phyloP scores from a whole-genome alignment of 1,139 yeast genomes.

The Yamadazyma dushanensis region DNA sequence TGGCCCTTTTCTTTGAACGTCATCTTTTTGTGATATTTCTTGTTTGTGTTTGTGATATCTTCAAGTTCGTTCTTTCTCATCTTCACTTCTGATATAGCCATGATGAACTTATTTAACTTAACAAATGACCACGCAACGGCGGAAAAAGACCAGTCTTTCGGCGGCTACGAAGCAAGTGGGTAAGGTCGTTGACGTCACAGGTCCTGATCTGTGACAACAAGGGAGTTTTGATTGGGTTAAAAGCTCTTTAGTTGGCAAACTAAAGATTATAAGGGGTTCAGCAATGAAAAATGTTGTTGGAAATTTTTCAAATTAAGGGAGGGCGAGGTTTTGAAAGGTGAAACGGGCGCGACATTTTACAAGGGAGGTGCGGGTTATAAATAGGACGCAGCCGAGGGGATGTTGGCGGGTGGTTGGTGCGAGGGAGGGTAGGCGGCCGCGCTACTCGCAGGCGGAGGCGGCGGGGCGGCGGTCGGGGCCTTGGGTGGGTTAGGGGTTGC shows the following conservation, averaged over 20 bases:
- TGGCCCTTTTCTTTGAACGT: constrained; percentile 13
- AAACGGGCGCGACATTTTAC: constrained; percentile 1
- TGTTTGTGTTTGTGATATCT: constrained; percentile 37
- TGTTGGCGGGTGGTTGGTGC: background rate
- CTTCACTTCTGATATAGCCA: constrained; percentile 19
- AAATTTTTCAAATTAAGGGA: constrained; percentile 6
- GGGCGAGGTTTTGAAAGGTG: constrained; percentile 2
- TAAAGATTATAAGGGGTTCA: constrained; percentile 6
- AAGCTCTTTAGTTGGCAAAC: background rate
- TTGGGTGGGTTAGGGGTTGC: too few relatives aligned
- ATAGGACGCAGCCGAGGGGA: background rate
- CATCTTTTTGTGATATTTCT: constrained; percentile 14
- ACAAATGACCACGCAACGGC: too few relatives aligned
- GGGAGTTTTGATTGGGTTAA: too few relatives aligned
- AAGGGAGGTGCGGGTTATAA: background rate
- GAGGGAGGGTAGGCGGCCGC: background rate
- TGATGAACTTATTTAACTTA: constrained; percentile 7
- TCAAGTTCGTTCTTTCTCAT: constrained; percentile 36
- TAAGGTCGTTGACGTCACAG: too few relatives aligned
- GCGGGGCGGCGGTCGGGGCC: background rate
- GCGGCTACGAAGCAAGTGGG: too few relatives aligned
- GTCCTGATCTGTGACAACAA: too few relatives aligned
- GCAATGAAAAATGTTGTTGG: constrained; percentile 7
- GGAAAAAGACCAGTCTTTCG: too few relatives aligned
- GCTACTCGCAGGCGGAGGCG: too few relatives aligned